Conservation (phyloP, 768 basidiomycete genomes). For the Xerocomellus chrysenteron region DNA sequence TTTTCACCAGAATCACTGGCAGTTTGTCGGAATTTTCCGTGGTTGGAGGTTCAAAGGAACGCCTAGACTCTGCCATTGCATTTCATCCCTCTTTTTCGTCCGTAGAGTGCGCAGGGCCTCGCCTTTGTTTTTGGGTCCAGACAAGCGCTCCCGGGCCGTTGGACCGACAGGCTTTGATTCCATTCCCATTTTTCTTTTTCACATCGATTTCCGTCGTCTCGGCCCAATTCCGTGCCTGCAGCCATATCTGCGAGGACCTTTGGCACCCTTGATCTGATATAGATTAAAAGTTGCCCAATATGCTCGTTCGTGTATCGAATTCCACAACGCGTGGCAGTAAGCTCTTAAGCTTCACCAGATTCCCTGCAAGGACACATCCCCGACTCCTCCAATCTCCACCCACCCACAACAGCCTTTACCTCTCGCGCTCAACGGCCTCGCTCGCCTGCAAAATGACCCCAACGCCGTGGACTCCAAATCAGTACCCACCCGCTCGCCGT, state of each 20-base stretch:
- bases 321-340: constrained; percentile 20
- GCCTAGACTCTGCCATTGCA: constrained; percentile 12
- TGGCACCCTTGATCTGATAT: constrained; percentile 33
- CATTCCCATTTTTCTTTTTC: constrained; percentile 7
- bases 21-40: background rate
- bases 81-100: background rate
- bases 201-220: constrained; percentile 14
- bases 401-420: background rate
- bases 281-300: constrained; percentile 21
- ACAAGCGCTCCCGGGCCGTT: background rate
- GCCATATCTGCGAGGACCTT: constrained; percentile 21
- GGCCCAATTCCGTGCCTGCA: constrained; percentile 5
- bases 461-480: constrained; percentile 53
- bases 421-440: constrained; percentile 6
- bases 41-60: constrained; percentile 3
- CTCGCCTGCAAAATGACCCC: constrained; percentile 33
- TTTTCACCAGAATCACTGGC: background rate
- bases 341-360: constrained; percentile 19
- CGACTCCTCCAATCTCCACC: constrained; percentile 8
- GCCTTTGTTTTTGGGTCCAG: background rate
- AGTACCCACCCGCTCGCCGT: constrained; percentile 65
- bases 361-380: constrained; percentile 8
- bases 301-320: constrained; percentile 17
- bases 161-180: background rate
- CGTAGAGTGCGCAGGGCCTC: background rate